Evolutionary conservation across 352 stramenopile genomes (phyloP), one percentile per base, ranked within the genome.

Genomic region (Blastocystis sp.): DNA sequence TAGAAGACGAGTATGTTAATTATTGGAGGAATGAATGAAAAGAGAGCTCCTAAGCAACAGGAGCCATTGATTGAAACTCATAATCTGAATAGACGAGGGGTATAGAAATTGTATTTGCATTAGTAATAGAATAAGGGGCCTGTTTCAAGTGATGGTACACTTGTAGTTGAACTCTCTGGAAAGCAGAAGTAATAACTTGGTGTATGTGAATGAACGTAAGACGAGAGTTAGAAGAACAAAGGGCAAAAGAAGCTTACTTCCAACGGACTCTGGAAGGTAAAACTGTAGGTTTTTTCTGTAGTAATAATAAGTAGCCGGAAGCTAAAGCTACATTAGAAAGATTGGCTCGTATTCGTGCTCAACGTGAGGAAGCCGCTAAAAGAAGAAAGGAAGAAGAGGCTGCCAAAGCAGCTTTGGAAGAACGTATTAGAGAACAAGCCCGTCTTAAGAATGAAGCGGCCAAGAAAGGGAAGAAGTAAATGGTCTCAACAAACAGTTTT

Each of bases 361-460:
- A 84, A 35, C 73, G 73, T 24, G 73, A 84, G 56, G 73, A 84
- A 37, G 73, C 73, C 11, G 73, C 73, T 17, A 64, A 57, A 40
- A 62, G 73, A 66, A 84, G 73, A 84, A 84, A 84, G 73, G 73
- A 84, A 42, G 48, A 84, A 64, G 73, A 84, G 51, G 73, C 30
- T 24, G 73, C 73, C 22, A 54, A 57, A 48, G 73, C 73, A 11
- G 42, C 48, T 3, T 33, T 84, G 22, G 73, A 84, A 42, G 27
- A 84, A n/a, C 44, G 73, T 17, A 66, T 84, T 35, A 64, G 51
- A 57, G 73, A 64, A 42, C 48, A 84, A 44, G 73, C 73, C 2
- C 42, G 42, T 68, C 17, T 60, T 17, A 60, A 66, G 48, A 84
- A 84, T 84, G 51, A 76, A 44, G 64, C 56, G 3, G 56, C 30